Conservation (phyloP, 2,329 filamentous ascomycete species). For the Dendrostoma leiphaemia region DNA sequence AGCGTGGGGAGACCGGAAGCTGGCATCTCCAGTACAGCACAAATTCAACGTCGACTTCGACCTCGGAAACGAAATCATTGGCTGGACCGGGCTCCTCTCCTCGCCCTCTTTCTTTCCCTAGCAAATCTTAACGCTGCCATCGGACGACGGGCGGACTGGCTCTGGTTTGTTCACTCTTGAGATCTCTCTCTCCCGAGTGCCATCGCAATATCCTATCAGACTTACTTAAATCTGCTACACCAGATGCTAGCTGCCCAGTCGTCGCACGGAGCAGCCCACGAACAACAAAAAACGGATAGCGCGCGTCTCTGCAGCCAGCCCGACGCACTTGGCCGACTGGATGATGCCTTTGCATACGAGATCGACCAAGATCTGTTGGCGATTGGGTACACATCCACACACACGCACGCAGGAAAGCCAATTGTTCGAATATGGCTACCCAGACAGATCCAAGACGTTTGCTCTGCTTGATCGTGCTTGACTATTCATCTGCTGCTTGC, state of each 20-base stretch:
- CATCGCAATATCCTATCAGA: conserved; percentile 4
- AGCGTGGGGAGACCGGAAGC: conserved; percentile 7
- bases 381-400: background rate
- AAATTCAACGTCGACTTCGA: background rate
- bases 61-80: background rate
- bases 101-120: background rate
- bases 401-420: too few relatives aligned
- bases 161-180: background rate
- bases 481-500: too few relatives aligned
- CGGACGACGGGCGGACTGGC: conserved; percentile 2
- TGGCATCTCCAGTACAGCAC: background rate
- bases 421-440: too few relatives aligned
- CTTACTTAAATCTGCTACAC: background rate
- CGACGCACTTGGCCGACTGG: background rate
- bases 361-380: background rate
- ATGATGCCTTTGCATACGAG: background rate
- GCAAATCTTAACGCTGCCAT: conserved; percentile 4
- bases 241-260: background rate
- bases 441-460: too few relatives aligned
- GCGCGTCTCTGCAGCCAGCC: background rate
- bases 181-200: background rate
- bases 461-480: too few relatives aligned
- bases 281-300: background rate
- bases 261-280: too few relatives aligned
- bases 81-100: conserved; percentile 1